Percentiles rank a stretch among this genome's conserved stretches.
Evolutionary conservation across 2,329 filamentous ascomycete species (phyloP).

Genomic region (Penicillium brevicompactum): DNA sequence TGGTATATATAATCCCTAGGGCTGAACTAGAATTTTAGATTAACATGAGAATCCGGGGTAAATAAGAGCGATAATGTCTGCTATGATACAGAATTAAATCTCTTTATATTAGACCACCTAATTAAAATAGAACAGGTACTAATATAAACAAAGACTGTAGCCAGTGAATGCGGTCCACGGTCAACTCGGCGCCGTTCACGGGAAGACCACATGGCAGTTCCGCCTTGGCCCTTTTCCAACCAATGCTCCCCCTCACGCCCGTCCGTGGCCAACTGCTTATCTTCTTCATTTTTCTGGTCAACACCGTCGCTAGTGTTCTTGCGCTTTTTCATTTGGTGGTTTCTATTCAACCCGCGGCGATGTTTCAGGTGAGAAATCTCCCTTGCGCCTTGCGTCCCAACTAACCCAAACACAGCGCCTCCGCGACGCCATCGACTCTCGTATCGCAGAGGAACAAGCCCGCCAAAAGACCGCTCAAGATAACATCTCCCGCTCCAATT

Average conservation of each 20-base stretch:
- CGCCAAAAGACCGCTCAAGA: conserved; percentile 63
- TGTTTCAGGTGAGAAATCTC: conserved; percentile 27
- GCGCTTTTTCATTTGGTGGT: conserved; percentile 17
- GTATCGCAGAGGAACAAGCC: conserved; percentile 89
- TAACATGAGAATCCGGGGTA: neutral
- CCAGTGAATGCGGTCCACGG: neutral
- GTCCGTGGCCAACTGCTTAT: conserved; percentile 12
- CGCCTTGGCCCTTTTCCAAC: conserved; percentile 9
- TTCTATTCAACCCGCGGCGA: conserved; percentile 24
- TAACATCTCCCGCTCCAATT: conserved; percentile 47
- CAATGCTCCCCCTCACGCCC: conserved; percentile 22
- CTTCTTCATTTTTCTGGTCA: conserved; percentile 5
- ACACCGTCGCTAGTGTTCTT: conserved; percentile 8
- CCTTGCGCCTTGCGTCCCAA: conserved; percentile 3
- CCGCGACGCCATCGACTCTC: conserved; percentile 80
- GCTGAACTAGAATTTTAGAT: too few relatives aligned
- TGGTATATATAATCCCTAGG: too few relatives aligned
- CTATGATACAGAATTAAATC: too few relatives aligned
- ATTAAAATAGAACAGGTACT: too few relatives aligned
- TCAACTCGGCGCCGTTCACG: conserved; percentile 6
- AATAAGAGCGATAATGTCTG: neutral
- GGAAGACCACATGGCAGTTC: conserved; percentile 10
- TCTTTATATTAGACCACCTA: too few relatives aligned
- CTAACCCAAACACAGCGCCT: conserved; percentile 61
- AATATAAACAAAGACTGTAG: too few relatives aligned